Base-by-base conservation (phyloP, 2,329 filamentous ascomycete genomes). In the Arthrobotrys musiformis region DNA sequence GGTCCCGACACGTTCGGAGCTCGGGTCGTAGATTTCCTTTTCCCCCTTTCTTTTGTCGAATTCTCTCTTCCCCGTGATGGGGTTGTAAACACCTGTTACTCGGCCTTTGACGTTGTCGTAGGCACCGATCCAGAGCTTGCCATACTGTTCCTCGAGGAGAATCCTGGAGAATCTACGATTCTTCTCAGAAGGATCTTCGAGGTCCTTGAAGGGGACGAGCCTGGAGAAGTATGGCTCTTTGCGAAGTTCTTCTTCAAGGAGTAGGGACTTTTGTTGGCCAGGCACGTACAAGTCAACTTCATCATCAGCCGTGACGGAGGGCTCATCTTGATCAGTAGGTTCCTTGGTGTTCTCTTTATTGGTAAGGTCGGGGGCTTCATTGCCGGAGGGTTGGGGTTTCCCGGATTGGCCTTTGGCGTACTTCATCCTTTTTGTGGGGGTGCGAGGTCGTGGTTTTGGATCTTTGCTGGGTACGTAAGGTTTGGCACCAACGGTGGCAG, bases 11-110 rank as follows among this genome's bases (percentile, higher is more conserved):
- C 42, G 19, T 42, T 58, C 19, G n/a, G 48, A 24, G n/a, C 22
- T n/a, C 15, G 70, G 54, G n/a, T 75, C 54, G 24, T 68, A 75
- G 4, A 22, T 2, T 28, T 75, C 70, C n/a, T 42, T 28, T 35
- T 62, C 70, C 15, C 62, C 52, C 26, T 58, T 69, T 1, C 26
- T 9, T 2, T 28, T 48, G 24, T 74, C 46, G 35, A 44, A 63
- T 13, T 46, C 44, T 37, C 62, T 44, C 15, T 40, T 68, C 30
- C 33, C 26, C 15, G 56, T 58, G 15, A 50, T n/a, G 6, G 70
- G 70, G 22, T 75, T 56, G 44, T 68, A 75, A 6, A 19, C 8
- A 1, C 70, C 70, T 1, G 17, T 24, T 4, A 17, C 24, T 26
- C 63, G 63, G 3, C 9, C 33, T n/a, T 62, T 67, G 26, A 75